Evolutionary conservation across 495 filamentous ascomycete genomes (phyloP).

Genomic region (Penicillium fimorum): DNA sequence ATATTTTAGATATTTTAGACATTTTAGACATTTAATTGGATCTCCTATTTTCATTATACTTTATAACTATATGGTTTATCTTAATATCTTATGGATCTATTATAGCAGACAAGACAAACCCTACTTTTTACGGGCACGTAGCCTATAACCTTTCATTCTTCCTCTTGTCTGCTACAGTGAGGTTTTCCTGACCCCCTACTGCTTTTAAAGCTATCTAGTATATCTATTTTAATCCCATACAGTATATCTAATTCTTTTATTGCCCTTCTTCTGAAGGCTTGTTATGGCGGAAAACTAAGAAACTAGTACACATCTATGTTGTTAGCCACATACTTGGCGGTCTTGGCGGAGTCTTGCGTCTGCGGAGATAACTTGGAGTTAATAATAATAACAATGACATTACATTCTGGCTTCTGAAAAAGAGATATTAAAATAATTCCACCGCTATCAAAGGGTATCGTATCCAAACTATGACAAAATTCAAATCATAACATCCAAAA

Average conservation of each 20-base stretch:
- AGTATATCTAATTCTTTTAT: background rate
- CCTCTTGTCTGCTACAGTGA: conserved; percentile 51
- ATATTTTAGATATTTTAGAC: background rate
- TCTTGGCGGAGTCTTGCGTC: background rate
- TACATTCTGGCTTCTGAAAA: background rate
- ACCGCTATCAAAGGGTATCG: background rate
- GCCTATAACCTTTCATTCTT: conserved; percentile 42
- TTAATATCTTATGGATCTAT: no score
- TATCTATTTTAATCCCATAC: background rate
- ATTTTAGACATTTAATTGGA: background rate
- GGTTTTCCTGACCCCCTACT: conserved; percentile 42
- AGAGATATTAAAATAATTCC: background rate
- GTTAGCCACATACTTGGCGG: conserved; percentile 1
- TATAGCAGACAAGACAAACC: no score
- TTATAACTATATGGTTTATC: no score
- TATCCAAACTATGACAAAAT: background rate
- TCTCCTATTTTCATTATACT: no score
- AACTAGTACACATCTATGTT: background rate
- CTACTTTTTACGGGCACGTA: no score
- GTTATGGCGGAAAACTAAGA: background rate
- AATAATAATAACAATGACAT: background rate
- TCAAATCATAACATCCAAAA: background rate
- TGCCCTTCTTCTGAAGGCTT: no score
- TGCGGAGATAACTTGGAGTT: background rate
- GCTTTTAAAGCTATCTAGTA: conserved; percentile 19